Base-by-base conservation (phyloP, 805 yeast species). In the Diddensiella transvaalensis region DNA sequence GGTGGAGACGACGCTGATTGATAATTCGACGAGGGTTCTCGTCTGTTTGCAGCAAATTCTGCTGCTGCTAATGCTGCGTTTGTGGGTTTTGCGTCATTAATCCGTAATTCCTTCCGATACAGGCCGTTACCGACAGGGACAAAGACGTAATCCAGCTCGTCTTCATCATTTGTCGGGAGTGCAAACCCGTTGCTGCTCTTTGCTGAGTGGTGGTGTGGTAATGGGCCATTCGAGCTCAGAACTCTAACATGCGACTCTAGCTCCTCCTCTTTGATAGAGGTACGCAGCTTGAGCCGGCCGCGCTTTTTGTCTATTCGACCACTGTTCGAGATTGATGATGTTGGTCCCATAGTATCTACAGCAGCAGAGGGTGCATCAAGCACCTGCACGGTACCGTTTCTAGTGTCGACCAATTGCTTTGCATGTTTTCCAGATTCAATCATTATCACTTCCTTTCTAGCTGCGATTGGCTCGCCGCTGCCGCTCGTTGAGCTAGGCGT, bases 71-170 rank as follows among this genome's bases (percentile, higher is more conserved):
- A n/a, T n/a, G n/a, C n/a, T n/a, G n/a, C n/a, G n/a, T n/a, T n/a
- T n/a, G n/a, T n/a, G n/a, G n/a, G n/a, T n/a, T n/a, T n/a, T n/a
- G n/a, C n/a, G n/a, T n/a, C n/a, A n/a, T n/a, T n/a, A 38, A 4
- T 17, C n/a, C 59, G 41, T 13, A 43, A 47, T 30, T 58, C 59
- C 19, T 60, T 58, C 3, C 66, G 55, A 47, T 60, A 65, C 8
- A 65, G 52, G 22, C 66, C 67, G 40, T 61, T 59, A 10, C 69
- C 68, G 0, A 60, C 67, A 3, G 64, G 66, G 21, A 64, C 60
- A 51, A 62, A 65, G 13, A 62, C 60, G 39, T 52, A 58, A 22
- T 55, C 57, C 21, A 6, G 8, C 8, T 35, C 38, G 13, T 26
- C 13, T 13, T 48, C 52, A 3, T 53, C 56, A 8, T 13, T 13